Base-by-base conservation (phyloP, 306 rosid genomes). In the Urtica urens region DNA sequence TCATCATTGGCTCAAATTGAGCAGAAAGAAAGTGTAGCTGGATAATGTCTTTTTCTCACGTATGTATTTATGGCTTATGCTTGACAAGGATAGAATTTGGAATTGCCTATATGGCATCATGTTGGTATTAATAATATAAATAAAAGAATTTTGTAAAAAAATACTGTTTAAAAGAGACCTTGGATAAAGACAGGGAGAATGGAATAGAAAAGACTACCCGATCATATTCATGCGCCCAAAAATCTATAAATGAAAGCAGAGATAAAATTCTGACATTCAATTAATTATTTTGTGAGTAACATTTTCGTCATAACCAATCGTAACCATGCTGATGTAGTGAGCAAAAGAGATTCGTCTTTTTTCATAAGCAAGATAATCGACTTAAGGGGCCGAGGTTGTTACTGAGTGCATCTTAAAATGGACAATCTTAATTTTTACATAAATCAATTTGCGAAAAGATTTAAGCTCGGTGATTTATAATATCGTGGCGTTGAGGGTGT, bases 261-360 rank as follows among this genome's bases (percentile, higher is more conserved):
- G 14, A 7, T 34, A 21, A 9, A 10, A 19, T 7, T 67, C 58
- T 53, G 73, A 63, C 28, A 60, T 13, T 67, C 77, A 82, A 82
- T 73, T 16, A 76, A 78, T 75, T 63, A 55, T n/a, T n/a, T n/a
- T n/a, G n/a, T n/a, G n/a, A n/a, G n/a, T n/a, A n/a, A n/a, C n/a
- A n/a, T n/a, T n/a, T n/a, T n/a, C n/a, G n/a, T n/a, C n/a, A n/a
- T n/a, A n/a, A n/a, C n/a, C n/a, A n/a, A n/a, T n/a, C n/a, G n/a
- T n/a, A n/a, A n/a, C n/a, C n/a, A n/a, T n/a, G n/a, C n/a, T n/a
- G n/a, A n/a, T n/a, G n/a, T n/a, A n/a, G n/a, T n/a, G n/a, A n/a
- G n/a, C n/a, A n/a, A n/a, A n/a, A n/a, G n/a, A n/a, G n/a, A n/a
- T n/a, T n/a, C n/a, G n/a, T n/a, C n/a, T n/a, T n/a, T n/a, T n/a